Evolutionary conservation across 768 basidiomycete species (phyloP).

Genomic region (Phlebiopsis gigantea): DNA sequence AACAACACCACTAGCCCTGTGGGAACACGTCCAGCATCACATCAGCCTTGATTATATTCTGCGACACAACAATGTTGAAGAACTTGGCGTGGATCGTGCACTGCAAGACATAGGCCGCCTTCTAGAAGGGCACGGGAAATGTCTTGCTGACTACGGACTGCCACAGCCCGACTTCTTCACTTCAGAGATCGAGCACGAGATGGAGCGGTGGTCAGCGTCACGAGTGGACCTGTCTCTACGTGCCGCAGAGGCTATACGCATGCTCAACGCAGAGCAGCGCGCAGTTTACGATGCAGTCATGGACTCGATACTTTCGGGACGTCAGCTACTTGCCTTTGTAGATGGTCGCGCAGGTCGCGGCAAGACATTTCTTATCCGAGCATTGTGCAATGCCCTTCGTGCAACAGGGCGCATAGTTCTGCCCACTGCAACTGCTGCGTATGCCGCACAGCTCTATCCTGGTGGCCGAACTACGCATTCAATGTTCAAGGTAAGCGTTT

Average conservation of each 20-base stretch:
- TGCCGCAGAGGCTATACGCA: conserved; percentile 2
- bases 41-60: conserved; percentile 21
- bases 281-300: conserved; percentile 17
- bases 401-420: conserved; percentile 25
- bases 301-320: conserved; percentile 9
- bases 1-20: conserved; percentile 19
- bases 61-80: conserved; percentile 12
- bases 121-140: conserved; percentile 24
- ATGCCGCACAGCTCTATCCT: conserved; percentile 34
- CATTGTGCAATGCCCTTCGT: conserved; percentile 29
- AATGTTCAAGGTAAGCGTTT: conserved; percentile 29
- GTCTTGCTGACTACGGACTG: conserved; percentile 25
- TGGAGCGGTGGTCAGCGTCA: conserved; percentile 17
- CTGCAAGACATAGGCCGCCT: conserved; percentile 19
- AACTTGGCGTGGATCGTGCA: conserved; percentile 18
- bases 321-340: conserved; percentile 26
- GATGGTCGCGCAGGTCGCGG: conserved; percentile 38
- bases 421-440: conserved; percentile 33
- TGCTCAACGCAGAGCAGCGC: conserved; percentile 22
- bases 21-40: conserved; percentile 23
- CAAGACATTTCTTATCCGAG: conserved; percentile 33
- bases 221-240: conserved; percentile 6
- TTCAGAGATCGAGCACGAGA: conserved; percentile 21
- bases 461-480: conserved; percentile 34
- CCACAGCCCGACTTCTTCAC: conserved; percentile 23